Evolutionary conservation across 306 rosid genomes (phyloP), one percentile per base, ranked within the genome.

Genomic region (Urtica urens): DNA sequence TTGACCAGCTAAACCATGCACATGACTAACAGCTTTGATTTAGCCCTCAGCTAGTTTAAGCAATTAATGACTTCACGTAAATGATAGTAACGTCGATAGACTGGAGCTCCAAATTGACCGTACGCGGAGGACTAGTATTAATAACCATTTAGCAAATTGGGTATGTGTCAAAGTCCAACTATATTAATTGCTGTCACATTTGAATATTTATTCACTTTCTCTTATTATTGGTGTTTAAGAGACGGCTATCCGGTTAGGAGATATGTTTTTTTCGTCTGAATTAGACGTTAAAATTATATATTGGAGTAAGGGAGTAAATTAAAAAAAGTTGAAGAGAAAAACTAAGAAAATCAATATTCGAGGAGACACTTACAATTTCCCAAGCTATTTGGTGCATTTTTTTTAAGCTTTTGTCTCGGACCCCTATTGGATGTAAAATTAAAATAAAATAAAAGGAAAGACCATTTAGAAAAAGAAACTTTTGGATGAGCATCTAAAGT

Each of bases 321-420:
- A 44, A 19, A 21, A 21, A 3, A 21, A 25, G 8, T n/a, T n/a
- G 28, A 48, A 25, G 6, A 2, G 13, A 27, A 46, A 25, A 13
- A 16, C 6, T 8, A 17, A 47, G 26, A 25, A 25, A 14, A 23
- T 5, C n/a, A 26, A 12, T 17, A 46, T 48, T 16, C 35, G 3
- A 27, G 15, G 24, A 9, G 28, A 20, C 7, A 3, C 18, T 23
- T 48, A n/a, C 38, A 26, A 48, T 48, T 48, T 48, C 53, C 53
- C 23, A 48, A 48, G 53, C 38, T 27, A n/a, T n/a, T n/a, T n/a
- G 25, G 53, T 27, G 53, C 22, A 17, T 49, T 38, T 27, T n/a
- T n/a, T n/a, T 25, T 27, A 28, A 49, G 53, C 53, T 49, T 49
- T 49, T 49, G 23, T 49, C 38, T 49, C 4, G 31, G 52, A 47